A percentile compares a stretch with the other conserved stretches of the same genome.
These are phyloP conservation scores for Stylonectria norvegica DNA, from an alignment of 2,329 filamentous ascomycete genomes.

Conservation along the genomic window DNA sequence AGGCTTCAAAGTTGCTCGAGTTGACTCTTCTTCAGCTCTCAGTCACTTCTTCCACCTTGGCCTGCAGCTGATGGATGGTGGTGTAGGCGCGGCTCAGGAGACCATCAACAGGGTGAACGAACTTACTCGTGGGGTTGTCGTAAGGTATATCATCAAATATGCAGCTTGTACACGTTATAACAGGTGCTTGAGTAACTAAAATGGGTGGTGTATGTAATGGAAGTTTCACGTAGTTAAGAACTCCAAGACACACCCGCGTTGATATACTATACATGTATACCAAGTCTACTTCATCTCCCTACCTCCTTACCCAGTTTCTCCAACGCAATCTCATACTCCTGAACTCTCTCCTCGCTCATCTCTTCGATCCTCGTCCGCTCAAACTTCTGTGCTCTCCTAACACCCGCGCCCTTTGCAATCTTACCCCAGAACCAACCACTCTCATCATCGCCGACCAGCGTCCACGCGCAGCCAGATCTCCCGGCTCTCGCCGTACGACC, in stretches of 20 bases:
- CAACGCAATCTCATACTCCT: conserved; percentile 55
- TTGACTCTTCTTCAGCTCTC: too few relatives aligned
- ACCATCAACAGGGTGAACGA: too few relatives aligned
- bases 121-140: too few relatives aligned
- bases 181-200: too few relatives aligned
- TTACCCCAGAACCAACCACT: conserved; percentile 90
- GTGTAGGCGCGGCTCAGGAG: too few relatives aligned
- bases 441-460: conserved; percentile 76
- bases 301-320: conserved; percentile 62
- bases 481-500: conserved; percentile 86
- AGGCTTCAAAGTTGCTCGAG: too few relatives aligned
- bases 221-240: too few relatives aligned
- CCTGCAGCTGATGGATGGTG: too few relatives aligned
- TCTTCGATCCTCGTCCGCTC: conserved; percentile 46
- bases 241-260: conserved; percentile 8
- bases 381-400: conserved; percentile 44
- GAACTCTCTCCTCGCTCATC: conserved; percentile 47
- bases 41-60: too few relatives aligned
- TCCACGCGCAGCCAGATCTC: conserved; percentile 75
- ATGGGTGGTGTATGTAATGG: background rate
- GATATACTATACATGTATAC: conserved; percentile 3
- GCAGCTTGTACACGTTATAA: too few relatives aligned
- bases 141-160: too few relatives aligned
- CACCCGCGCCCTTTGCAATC: conserved; percentile 59
- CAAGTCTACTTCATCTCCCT: conserved; percentile 20